Base-by-base conservation (phyloP, 192 early-diverging fungal genomes). In the Backusella morwellensis region DNA sequence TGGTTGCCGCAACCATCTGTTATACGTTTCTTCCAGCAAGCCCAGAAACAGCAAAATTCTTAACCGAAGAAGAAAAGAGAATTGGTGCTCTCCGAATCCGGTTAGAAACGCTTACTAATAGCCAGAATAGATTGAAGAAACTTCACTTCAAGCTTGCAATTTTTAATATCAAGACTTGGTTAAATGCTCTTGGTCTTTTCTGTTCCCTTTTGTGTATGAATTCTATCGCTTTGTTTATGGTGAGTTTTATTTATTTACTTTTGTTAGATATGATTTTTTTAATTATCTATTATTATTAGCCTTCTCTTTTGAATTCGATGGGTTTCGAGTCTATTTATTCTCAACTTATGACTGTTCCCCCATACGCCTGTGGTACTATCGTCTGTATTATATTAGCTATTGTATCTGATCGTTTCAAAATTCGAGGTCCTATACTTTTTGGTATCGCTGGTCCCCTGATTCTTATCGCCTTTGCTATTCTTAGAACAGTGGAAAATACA, bases 1-100 rank as follows among this genome's bases (percentile, higher is more conserved):
- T 71, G 70, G 47, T 71, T n/a, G 6, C 70, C 0, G 70, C 36
- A 38, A 19, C 19, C 14, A 6, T 71, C 29, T 71, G 70, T 19
- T 88, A 59, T 69, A 80, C 78, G 44, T 85, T 68, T 76, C 47
- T 87, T 70, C 77, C 84, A 68, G 84, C 83, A 50, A 82, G 78
- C 47, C 84, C 87, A 6, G 74, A 76, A 21, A 84, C 78, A 19
- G 76, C 82, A 6, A 66, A 9, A 8, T 87, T 68, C 68, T 68
- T 87, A 63, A 85, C 59, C 29, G 12, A 68, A 21, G 71, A 80
- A 38, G 86, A 87, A 72, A 81, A 80, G 67, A 63, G 78, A 35
- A 47, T 82, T 68, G 82, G 78, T 40, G 75, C 70, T 11, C 26
- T 54, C 5, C 78, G 86, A 34, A 68, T 87, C 66, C 70, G 79